Evolutionary conservation across 1,284 basidiomycete species (phyloP).

Genomic region (Ustilago curta): DNA sequence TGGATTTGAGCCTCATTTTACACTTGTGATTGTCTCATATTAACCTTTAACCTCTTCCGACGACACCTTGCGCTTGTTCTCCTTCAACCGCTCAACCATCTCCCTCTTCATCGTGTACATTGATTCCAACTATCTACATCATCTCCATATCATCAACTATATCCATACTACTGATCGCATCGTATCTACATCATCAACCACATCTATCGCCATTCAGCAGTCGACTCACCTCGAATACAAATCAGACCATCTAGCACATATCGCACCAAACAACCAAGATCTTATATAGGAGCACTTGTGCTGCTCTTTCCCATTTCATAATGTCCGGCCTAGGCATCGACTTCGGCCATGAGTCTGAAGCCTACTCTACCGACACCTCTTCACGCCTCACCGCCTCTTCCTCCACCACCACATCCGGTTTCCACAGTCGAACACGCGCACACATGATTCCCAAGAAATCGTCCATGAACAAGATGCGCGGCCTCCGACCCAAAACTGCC

Average conservation of each 20-base stretch:
- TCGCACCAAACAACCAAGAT: neutral
- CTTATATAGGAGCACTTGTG: neutral
- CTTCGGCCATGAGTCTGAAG: conserved; percentile 52
- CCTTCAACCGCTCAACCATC: no score
- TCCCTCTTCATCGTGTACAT: neutral
- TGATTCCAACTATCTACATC: neutral
- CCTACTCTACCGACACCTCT: conserved; percentile 29
- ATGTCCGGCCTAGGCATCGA: conserved; percentile 66
- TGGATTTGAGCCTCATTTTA: neutral
- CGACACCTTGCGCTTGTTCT: no score
- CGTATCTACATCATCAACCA: no score
- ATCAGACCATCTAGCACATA: neutral
- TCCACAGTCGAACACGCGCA: conserved; percentile 34
- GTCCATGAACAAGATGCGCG: conserved; percentile 42
- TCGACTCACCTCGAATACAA: neutral
- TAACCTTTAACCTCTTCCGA: neutral
- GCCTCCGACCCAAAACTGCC: conserved; percentile 33
- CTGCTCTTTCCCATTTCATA: neutral
- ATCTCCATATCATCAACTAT: no score
- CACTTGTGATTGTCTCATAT: neutral
- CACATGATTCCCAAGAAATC: conserved; percentile 49
- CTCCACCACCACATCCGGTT: conserved; percentile 29
- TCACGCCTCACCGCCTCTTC: conserved; percentile 20
- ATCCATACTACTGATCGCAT: no score
- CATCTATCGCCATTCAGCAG: no score